phyloP scores from a whole-genome alignment of 495 filamentous ascomycete genomes.

The Thozetella sp. region DNA sequence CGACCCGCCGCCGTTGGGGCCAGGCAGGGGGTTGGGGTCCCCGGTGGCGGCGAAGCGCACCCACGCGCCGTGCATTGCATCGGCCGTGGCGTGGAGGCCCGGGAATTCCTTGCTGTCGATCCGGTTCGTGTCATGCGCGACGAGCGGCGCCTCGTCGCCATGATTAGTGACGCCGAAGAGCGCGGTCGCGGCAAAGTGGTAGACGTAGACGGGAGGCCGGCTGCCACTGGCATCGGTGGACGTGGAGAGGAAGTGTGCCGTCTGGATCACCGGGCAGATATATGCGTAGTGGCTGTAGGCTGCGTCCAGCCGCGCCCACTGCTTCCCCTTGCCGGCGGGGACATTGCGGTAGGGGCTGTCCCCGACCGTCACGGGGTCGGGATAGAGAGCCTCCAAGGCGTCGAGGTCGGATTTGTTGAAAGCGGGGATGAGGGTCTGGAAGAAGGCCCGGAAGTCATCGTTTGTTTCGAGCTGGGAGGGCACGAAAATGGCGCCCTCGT shows the following conservation, averaged over 20 bases:
- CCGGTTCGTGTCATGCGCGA: conserved; percentile 50
- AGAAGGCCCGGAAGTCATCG: conserved; percentile 55
- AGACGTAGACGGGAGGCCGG: conserved; percentile 52
- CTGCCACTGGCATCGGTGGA: conserved; percentile 10
- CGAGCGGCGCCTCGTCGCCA: conserved; percentile 58
- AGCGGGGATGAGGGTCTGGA: conserved; percentile 54
- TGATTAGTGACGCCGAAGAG: conserved; percentile 57
- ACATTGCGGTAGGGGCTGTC: conserved; percentile 24
- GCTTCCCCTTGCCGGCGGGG: conserved; percentile 44
- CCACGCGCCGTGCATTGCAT: conserved; percentile 56
- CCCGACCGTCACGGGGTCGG: conserved; percentile 44
- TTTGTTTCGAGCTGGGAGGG: conserved; percentile 41
- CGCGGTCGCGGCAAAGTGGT: conserved; percentile 58
- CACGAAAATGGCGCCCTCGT: conserved; percentile 66
- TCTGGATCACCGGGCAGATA: conserved; percentile 65
- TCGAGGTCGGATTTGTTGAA: conserved; percentile 46
- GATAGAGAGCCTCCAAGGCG: conserved; percentile 56
- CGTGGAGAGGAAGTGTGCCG: conserved; percentile 50
- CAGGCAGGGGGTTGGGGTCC: conserved; percentile 45
- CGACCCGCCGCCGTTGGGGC: conserved; percentile 18
- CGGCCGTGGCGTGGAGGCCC: conserved; percentile 48
- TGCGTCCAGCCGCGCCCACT: conserved; percentile 62
- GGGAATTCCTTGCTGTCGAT: conserved; percentile 29
- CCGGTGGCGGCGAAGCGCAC: conserved; percentile 56
- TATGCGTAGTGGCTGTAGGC: conserved; percentile 70